phyloP scores from a whole-genome alignment of 2,329 filamentous ascomycete species.

The Penicillium freii region DNA sequence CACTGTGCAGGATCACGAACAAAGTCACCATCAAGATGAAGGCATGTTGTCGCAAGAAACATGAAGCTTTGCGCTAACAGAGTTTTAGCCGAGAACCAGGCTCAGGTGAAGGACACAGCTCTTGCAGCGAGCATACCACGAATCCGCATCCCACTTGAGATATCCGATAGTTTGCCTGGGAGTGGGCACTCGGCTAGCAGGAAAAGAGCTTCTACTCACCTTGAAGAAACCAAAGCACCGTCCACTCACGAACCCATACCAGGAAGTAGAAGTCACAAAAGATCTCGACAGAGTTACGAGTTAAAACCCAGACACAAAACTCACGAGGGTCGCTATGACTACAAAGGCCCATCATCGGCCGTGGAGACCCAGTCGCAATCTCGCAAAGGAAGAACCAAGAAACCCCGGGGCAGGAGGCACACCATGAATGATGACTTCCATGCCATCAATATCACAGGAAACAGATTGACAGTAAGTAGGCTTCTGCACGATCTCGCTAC shows the following conservation, averaged over 20 bases:
- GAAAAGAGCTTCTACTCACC: background rate
- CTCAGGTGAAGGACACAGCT: too few relatives aligned
- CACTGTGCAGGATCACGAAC: constrained; percentile 1
- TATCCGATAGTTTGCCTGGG: background rate
- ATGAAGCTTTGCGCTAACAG: background rate
- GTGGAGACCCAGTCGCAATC: background rate
- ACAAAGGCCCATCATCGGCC: constrained; percentile 26
- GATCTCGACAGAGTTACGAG: constrained; percentile 40
- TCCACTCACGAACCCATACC: background rate
- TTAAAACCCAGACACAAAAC: constrained; percentile 58
- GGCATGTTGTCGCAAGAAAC: background rate
- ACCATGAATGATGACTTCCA: constrained; percentile 57
- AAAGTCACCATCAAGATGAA: background rate
- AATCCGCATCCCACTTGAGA: background rate
- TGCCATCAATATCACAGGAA: constrained; percentile 53
- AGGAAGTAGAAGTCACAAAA: background rate
- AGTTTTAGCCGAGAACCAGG: background rate
- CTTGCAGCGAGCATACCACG: background rate
- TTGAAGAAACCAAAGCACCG: background rate
- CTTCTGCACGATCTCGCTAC: background rate
- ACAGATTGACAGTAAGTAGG: constrained; percentile 53
- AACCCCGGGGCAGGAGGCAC: constrained; percentile 26
- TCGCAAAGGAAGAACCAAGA: constrained; percentile 25
- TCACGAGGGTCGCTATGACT: constrained; percentile 56
- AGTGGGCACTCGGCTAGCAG: background rate